These are phyloP conservation scores for Candida anglica DNA, from an alignment of 805 yeast genomes.

Conservation along the genomic window DNA sequence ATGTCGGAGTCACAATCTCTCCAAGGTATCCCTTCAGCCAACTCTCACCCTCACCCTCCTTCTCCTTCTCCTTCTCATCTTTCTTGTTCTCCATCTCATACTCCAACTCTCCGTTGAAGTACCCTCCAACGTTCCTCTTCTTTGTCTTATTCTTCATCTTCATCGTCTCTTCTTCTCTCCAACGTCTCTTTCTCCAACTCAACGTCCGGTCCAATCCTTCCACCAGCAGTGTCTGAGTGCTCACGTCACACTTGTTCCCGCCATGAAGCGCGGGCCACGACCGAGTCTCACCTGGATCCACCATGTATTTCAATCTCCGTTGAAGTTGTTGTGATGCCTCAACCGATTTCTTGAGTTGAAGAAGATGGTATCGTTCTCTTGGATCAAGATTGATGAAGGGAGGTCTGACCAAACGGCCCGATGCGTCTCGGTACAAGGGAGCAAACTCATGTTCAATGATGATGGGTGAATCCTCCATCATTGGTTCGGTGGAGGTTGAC, in stretches of 20 bases:
- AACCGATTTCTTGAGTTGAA: conserved; percentile 35
- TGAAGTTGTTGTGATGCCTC: conserved; percentile 33
- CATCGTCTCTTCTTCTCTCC: conserved; percentile 9
- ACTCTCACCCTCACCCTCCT: conserved; percentile 7
- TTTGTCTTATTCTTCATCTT: conserved; percentile 9
- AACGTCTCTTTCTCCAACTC: no score
- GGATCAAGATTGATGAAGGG: conserved; percentile 44
- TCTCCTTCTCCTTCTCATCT: conserved; percentile 9
- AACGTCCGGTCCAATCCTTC: no score
- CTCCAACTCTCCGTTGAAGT: conserved; percentile 31
- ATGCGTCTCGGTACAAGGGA: conserved; percentile 30
- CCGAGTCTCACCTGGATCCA: conserved; percentile 36
- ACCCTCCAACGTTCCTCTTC: conserved; percentile 17
- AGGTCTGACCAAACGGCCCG: conserved; percentile 38
- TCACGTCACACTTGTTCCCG: conserved; percentile 1
- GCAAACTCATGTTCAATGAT: conserved; percentile 30
- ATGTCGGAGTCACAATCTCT: conserved; percentile 26
- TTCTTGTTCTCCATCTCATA: conserved; percentile 22
- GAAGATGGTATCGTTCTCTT: conserved; percentile 36
- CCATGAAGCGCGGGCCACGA: conserved; percentile 10
- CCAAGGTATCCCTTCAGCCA: conserved; percentile 34
- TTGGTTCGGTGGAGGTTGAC: background rate
- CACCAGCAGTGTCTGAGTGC: no score
- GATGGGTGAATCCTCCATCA: conserved; percentile 7
- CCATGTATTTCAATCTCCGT: conserved; percentile 32